These are phyloP conservation scores for Ogataea pignaliae DNA, from an alignment of 805 yeast genomes.

Conservation along the genomic window DNA sequence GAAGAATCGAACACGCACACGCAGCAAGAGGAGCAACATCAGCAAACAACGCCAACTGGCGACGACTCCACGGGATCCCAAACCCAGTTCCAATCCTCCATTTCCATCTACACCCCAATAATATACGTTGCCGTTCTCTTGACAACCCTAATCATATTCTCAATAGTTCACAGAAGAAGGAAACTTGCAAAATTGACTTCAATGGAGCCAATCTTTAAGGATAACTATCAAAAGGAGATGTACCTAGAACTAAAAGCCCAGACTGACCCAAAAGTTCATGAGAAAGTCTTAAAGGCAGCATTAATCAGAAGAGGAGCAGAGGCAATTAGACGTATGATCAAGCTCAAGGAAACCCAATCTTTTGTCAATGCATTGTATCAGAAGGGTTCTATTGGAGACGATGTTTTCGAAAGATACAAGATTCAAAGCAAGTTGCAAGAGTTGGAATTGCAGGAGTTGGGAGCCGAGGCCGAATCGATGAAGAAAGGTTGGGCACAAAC, in stretches of 20 bases:
- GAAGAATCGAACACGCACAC: slow-evolving; percentile 10
- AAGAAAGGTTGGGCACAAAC: slow-evolving; percentile 79
- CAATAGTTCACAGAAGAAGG: slow-evolving; percentile 60
- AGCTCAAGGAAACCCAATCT: slow-evolving; percentile 73
- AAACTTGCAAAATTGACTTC: slow-evolving; percentile 49
- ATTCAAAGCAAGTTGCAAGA: slow-evolving; percentile 77
- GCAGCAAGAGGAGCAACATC: neutral
- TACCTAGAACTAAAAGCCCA: slow-evolving; percentile 54
- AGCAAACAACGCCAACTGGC: neutral
- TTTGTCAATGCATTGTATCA: slow-evolving; percentile 70
- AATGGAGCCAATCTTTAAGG: slow-evolving; percentile 70
- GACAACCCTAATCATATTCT: slow-evolving; percentile 62
- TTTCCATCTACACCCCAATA: slow-evolving; percentile 68
- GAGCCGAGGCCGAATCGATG: slow-evolving; percentile 65
- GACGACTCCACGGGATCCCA: neutral
- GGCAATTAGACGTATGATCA: slow-evolving; percentile 76
- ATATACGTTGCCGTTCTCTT: slow-evolving; percentile 68
- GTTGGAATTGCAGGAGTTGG: slow-evolving; percentile 71
- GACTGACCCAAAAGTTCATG: slow-evolving; percentile 61
- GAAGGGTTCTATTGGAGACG: slow-evolving; percentile 89
- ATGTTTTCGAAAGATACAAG: slow-evolving; percentile 72
- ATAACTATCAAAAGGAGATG: slow-evolving; percentile 60
- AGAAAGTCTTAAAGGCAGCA: slow-evolving; percentile 45
- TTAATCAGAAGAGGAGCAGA: slow-evolving; percentile 69
- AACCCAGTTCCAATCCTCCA: slow-evolving; percentile 6